Base-by-base conservation (phyloP, 2,329 filamentous ascomycete species). In the Talaromyces sp. region DNA sequence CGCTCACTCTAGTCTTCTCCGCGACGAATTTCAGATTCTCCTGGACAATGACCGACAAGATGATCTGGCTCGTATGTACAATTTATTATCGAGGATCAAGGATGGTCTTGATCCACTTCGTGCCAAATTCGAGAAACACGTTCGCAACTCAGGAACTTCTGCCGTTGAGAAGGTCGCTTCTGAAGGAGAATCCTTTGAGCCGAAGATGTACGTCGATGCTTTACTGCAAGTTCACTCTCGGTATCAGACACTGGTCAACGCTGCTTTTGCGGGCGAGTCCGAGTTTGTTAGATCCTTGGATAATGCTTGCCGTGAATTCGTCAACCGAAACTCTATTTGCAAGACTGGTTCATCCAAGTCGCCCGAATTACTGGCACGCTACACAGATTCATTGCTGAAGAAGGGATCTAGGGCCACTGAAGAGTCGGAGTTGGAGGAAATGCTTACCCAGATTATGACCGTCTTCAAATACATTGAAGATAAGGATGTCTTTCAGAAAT, bases 381-480 rank as follows among this genome's bases (percentile, higher is more conserved):
- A 99, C 77, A 92, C 93, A 37, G 95, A 99, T 77, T 89, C 93
- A 10, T 82, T 99, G 37, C 83, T 99, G 61, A 94, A 95, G 79
- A 97, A 97, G 84, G 78, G 92, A 70, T 91, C 90, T 35, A 96
- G 93, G 71, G 92, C 93, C 71, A 92, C 93, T 15, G 95, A 98
- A 75, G 95, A 99, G 75, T 90, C 91, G 37, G 94, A 99, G 74
- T 85, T 98, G 72, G 95, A 99, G 80, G 89, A 90, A 70, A 90
- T 92, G 37, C 83, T 98, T 35, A 88, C 87, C 22, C 92, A 97
- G 77, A 95, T 99, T 73, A 99, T 99, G 95, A 97, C 94, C 1
- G 92, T 99, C 63, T 99, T 99, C 87, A 98, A 98, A 82, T 99
- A 99, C 79, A 98, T 99, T 69, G 95, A 99, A 77, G 96, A 99